Evolutionary conservation across 257 asterid species (phyloP).

Genomic region (Mitragyna speciosa): DNA sequence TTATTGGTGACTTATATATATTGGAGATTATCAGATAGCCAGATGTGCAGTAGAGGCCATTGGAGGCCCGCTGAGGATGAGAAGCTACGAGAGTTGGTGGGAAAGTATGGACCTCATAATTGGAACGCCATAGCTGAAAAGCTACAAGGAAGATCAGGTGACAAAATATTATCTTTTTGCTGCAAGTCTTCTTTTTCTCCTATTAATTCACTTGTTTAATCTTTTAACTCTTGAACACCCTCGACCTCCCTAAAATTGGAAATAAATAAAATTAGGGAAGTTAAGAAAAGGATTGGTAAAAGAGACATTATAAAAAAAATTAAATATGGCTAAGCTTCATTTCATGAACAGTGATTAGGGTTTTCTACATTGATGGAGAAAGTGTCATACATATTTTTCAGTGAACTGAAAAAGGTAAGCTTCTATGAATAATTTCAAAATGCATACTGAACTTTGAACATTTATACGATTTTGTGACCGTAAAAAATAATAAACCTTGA

Average conservation of each 20-base stretch:
- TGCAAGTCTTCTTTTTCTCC: neutral
- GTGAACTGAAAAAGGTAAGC: neutral
- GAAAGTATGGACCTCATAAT: slow-evolving; percentile 86
- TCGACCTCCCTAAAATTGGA: neutral
- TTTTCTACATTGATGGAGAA: neutral
- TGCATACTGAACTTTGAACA: neutral
- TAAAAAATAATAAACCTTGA: neutral
- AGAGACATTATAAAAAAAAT: neutral
- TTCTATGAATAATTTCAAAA: neutral
- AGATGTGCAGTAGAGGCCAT: slow-evolving; percentile 79
- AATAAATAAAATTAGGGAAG: neutral
- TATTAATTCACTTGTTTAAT: neutral
- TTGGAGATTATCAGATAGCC: neutral
- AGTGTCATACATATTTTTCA: neutral
- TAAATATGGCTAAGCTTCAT: neutral
- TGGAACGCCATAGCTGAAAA: slow-evolving; percentile 94
- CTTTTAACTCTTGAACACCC: neutral
- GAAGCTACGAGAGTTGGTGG: slow-evolving; percentile 72
- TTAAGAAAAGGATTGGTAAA: neutral
- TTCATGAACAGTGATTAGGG: slow-evolving; percentile 6
- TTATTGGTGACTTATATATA: neutral
- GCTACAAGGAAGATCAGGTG: slow-evolving; percentile 91
- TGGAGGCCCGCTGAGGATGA: slow-evolving; percentile 97
- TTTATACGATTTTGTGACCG: neutral
- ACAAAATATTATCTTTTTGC: neutral